phyloP scores from a whole-genome alignment of 257 asterid species.

The Ajuga chamaepitys region DNA sequence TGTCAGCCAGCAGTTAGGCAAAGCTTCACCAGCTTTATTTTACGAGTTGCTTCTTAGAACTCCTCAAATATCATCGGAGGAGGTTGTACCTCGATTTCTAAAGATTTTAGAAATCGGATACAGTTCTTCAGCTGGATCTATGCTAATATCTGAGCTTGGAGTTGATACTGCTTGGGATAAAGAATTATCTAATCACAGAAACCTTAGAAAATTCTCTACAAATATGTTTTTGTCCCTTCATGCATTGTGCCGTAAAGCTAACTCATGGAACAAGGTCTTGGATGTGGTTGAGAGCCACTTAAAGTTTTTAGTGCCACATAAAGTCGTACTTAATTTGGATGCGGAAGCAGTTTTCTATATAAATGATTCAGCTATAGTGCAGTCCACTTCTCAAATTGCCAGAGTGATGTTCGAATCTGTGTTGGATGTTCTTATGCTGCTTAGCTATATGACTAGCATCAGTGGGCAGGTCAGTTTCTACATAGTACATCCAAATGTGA shows the following conservation, averaged over 20 bases:
- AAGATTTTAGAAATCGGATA: conserved; percentile 73
- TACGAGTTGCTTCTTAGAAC: conserved; percentile 57
- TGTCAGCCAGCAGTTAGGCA: conserved; percentile 83
- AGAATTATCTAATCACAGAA: conserved; percentile 65
- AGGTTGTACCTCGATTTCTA: conserved; percentile 59
- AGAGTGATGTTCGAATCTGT: conserved; percentile 82
- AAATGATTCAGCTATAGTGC: conserved; percentile 56
- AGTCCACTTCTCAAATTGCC: conserved; percentile 84
- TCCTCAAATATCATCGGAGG: conserved; percentile 64
- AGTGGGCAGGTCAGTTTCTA: conserved; percentile 78
- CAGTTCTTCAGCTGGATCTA: conserved; percentile 48
- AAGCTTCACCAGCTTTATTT: conserved; percentile 77
- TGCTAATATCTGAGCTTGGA: conserved; percentile 65
- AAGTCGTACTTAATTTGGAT: conserved; percentile 40
- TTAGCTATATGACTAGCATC: conserved; percentile 72
- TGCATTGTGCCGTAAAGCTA: conserved; percentile 59
- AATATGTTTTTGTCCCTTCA: conserved; percentile 66
- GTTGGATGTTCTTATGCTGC: conserved; percentile 74
- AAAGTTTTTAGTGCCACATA: conserved; percentile 72
- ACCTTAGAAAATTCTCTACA: conserved; percentile 71
- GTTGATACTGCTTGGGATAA: conserved; percentile 76
- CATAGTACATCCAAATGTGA: not conserved
- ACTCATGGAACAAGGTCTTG: conserved; percentile 71
- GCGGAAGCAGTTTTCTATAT: conserved; percentile 34
- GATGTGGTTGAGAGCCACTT: conserved; percentile 66